These are phyloP conservation scores for Aspergillus diversus DNA, from an alignment of 495 filamentous ascomycete genomes.

Conservation along the genomic window DNA sequence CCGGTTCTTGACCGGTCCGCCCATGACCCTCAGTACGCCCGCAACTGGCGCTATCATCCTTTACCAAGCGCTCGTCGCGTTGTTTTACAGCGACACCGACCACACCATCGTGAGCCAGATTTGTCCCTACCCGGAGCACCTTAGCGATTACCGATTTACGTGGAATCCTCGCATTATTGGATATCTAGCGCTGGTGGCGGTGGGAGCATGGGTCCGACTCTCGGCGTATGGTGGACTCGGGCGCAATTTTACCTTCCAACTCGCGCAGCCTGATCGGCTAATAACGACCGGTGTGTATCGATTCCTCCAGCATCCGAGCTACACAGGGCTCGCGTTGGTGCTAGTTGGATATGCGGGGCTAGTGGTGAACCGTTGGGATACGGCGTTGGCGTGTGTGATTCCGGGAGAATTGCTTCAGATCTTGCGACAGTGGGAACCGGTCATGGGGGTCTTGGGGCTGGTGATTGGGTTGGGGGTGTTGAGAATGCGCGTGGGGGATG, in stretches of 20 bases:
- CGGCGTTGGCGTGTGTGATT: slow-evolving; percentile 30
- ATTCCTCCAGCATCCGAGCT: slow-evolving; percentile 55
- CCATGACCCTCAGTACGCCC: neutral
- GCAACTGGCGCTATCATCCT: neutral
- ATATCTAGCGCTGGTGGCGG: slow-evolving; percentile 2
- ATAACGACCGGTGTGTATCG: slow-evolving; percentile 47
- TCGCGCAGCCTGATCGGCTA: slow-evolving; percentile 46
- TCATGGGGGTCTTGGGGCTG: neutral
- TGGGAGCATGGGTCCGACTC: slow-evolving; percentile 9
- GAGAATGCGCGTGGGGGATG: slow-evolving; percentile 34
- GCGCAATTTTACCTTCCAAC: slow-evolving; percentile 51
- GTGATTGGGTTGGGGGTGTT: slow-evolving; percentile 4
- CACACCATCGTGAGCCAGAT: neutral
- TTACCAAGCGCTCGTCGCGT: slow-evolving; percentile 10
- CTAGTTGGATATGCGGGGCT: slow-evolving; percentile 26
- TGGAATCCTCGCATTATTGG: slow-evolving; percentile 10
- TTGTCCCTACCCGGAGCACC: slow-evolving; percentile 10
- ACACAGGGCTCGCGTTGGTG: slow-evolving; percentile 38
- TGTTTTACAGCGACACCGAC: slow-evolving; percentile 8
- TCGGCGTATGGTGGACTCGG: slow-evolving; percentile 33
- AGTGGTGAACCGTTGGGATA: slow-evolving; percentile 38
- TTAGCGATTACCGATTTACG: neutral
- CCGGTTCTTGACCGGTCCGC: slow-evolving; percentile 1
- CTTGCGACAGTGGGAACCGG: slow-evolving; percentile 6
- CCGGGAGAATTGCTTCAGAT: slow-evolving; percentile 1